Evolutionary conservation across 148 eudicot species (phyloP), one percentile per base, ranked within the genome.

Genomic region (Rhododendron griersonianum): DNA sequence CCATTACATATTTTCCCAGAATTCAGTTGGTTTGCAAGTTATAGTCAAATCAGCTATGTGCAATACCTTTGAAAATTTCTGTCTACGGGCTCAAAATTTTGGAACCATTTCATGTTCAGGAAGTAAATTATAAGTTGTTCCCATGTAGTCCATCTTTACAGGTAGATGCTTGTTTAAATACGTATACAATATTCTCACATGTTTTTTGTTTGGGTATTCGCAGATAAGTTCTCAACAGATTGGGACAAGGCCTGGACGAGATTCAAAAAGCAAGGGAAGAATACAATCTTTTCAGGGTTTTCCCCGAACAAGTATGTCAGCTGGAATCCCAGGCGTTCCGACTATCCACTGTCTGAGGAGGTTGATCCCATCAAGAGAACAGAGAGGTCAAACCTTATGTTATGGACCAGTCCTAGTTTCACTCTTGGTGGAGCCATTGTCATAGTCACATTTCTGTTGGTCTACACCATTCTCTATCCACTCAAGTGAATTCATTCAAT

Each of bases 191-290:
- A 4, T 81, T 57, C 69, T 55, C 59, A 16, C 39, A 81, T 45
- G 74, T 51, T 28, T 73, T 16, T 78, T 83, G 82, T 51, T 1
- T 83, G 84, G 65, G 0, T 5, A 35, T 87, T 85, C 63, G 37
- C 80, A 93, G 95, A 92, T 65, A 91, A 90, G 83, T 91, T 83
- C 87, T 89, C 96, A 28, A 93, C 88, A 75, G 98, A 98, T 79
- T 98, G 98, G 99, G 98, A 98, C 90, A 95, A 94, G 89, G 99
- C 99, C 41, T 97, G 99, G 99, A 83, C 98, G 30, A 94, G 89
- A 86, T 97, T 95, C 95, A 95, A 88, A 86, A 95, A 89, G 88
- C 96, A 90, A 89, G 94, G 95, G 76, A 93, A 90, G 86, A 95
- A 93, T 89, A 91, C 88, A 59, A 39, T 91, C 35, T 88, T 91